Base-by-base conservation (phyloP, 805 yeast species). In the Candida krabiensis region DNA sequence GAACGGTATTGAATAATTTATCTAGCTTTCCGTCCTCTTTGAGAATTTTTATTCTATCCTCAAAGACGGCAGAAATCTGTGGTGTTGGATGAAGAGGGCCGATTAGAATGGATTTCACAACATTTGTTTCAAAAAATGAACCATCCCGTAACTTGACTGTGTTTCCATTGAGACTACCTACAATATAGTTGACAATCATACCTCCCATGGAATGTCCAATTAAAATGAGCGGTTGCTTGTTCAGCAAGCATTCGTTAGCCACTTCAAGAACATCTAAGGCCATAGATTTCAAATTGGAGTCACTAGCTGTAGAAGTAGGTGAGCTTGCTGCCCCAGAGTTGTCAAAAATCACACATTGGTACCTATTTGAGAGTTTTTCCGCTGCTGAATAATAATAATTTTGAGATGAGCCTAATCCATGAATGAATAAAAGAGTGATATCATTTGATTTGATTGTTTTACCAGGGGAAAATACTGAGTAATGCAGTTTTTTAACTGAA, bases 121-220 rank as follows among this genome's bases (percentile, higher is more conserved):
- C 30, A 17, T 29, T 25, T 6, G 34, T 34, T 15, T 21, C 22
- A 35, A 30, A 33, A 3, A 23, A 13, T 8, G 30, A 14, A 1
- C 41, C 37, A 25, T 40, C 36, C 28, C 28, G 25, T 14, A 43
- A 31, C 7, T 23, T 28, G 2, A 30, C 35, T 9, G 22, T 27
- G 2, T 14, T 29, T 1, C 33, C 40, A 18, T 38, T 35, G 37
- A 35, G 31, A 21, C 28, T 19, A 17, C 35, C 19, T 16, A 35
- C 39, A 25, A 46, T 29, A 21, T 43, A 37, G 24, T 46, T 46
- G 23, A 43, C 41, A 18, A 46, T 37, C 45, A 46, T 34, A 2
- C 50, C 50, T 5, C 50, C 50, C 50, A 46, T 46, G 4, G 50
- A 46, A 27, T 40, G 45, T 1, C 50, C 50, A 12, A 46, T 43